Base-by-base conservation (phyloP, 1,284 basidiomycete genomes). In the Tylopilus orsonianus region DNA sequence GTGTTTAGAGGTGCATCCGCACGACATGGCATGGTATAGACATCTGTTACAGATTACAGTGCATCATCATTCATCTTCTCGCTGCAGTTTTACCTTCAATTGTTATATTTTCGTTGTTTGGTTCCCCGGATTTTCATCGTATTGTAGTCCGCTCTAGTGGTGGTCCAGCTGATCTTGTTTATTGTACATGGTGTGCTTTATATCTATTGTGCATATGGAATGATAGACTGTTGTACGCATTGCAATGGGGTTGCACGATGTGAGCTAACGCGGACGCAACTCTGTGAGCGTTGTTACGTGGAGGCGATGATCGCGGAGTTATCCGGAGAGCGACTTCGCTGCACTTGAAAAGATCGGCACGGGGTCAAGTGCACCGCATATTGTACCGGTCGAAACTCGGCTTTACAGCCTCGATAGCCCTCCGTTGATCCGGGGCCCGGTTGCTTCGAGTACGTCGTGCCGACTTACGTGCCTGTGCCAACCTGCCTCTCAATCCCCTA, bases 271-370 rank as follows among this genome's bases (percentile, higher is more conserved):
- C n/a, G n/a, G n/a, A 35, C 6, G 19, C 18, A 19, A 22, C 13
- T 12, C 10, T 12, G 9, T 29, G 29, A 29, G 7, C 10, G 32
- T 33, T 7, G n/a, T 16, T 4, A 16, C 10, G 14, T 19, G 14
- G 29, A 29, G 33, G 24, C 23, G 26, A 22, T 48, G 20, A 18
- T 53, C 54, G 54, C 59, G 56, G 56, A 61, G 59, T 57, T 41
- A 37, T 8, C n/a, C 8, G 10, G 9, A 13, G 19, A 42, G 32
- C 23, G 2, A 4, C 32, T 13, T 37, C 29, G 37, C 27, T 34
- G 39, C 29, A 14, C 9, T 29, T 29, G 8, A 29, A 29, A n/a
- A 10, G 29, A 40, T 40, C 39, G 18, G n/a, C n/a, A n/a, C n/a
- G n/a, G n/a, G n/a, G n/a, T n/a, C n/a, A n/a, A n/a, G n/a, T n/a